phyloP scores from a whole-genome alignment of 2,329 filamentous ascomycete species.

The Myriosclerotinia scirpicola region DNA sequence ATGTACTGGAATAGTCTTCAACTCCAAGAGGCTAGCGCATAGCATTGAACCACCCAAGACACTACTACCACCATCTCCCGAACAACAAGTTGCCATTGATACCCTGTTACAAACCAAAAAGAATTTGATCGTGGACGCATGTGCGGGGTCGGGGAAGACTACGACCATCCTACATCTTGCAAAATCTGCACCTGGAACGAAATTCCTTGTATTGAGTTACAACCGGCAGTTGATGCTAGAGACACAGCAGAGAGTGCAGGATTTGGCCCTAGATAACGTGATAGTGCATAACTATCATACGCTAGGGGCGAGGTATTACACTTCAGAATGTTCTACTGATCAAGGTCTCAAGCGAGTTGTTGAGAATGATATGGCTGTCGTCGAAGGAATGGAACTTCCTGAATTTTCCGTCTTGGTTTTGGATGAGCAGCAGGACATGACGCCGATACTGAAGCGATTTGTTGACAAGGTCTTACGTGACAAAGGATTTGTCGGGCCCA shows the following conservation, averaged over 20 bases:
- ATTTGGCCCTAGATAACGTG: slow-evolving; percentile 13
- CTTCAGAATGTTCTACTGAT: slow-evolving; percentile 18
- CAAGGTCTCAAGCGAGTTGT: slow-evolving; percentile 22
- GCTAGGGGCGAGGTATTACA: slow-evolving; percentile 14
- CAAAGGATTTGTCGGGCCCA: not conserved
- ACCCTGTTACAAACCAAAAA: slow-evolving; percentile 19
- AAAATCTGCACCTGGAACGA: slow-evolving; percentile 7
- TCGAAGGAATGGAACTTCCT: slow-evolving; percentile 16
- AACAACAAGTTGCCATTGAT: slow-evolving; percentile 20
- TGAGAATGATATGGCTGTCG: slow-evolving; percentile 5
- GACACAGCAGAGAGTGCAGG: slow-evolving; percentile 15
- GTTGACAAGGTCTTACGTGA: slow-evolving; percentile 20
- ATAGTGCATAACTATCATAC: slow-evolving; percentile 14
- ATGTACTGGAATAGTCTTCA: not conserved
- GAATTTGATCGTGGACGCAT: slow-evolving; percentile 16
- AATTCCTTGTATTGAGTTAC: slow-evolving; percentile 16
- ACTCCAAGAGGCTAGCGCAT: not conserved
- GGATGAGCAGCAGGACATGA: slow-evolving; percentile 22
- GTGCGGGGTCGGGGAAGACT: slow-evolving; percentile 21
- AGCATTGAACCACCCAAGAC: not conserved
- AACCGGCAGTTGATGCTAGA: slow-evolving; percentile 22
- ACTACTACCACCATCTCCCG: slow-evolving; percentile 16
- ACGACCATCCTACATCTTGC: slow-evolving; percentile 18
- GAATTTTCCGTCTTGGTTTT: slow-evolving; percentile 17
- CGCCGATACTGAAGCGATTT: slow-evolving; percentile 19